These are phyloP conservation scores for Neurospora sp. DNA, from an alignment of 495 filamentous ascomycete genomes.

Conservation along the genomic window DNA sequence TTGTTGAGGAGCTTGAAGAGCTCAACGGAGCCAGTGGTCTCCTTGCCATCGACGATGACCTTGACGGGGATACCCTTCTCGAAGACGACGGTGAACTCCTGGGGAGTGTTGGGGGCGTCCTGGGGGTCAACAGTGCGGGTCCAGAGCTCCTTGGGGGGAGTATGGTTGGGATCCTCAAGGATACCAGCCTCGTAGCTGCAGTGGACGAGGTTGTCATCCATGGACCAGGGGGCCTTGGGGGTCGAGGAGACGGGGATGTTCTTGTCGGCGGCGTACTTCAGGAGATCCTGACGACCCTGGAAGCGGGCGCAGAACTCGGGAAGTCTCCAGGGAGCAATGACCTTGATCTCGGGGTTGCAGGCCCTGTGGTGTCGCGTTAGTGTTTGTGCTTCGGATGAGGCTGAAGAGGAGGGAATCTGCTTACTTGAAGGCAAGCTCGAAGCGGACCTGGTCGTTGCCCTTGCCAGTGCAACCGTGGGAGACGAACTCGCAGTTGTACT, in stretches of 20 bases:
- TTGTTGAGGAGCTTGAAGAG: slow-evolving; percentile 72
- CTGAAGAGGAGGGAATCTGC: not conserved
- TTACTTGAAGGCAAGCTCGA: slow-evolving; percentile 32
- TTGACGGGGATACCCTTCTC: slow-evolving; percentile 78
- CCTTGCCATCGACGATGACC: slow-evolving; percentile 47
- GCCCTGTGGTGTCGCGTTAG: slow-evolving; percentile 24
- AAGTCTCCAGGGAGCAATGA: slow-evolving; percentile 84
- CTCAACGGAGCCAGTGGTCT: slow-evolving; percentile 63
- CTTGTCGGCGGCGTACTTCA: slow-evolving; percentile 70
- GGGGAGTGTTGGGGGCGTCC: slow-evolving; percentile 65
- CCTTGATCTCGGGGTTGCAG: slow-evolving; percentile 64
- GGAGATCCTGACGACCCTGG: slow-evolving; percentile 75
- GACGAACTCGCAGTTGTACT: slow-evolving; percentile 56
- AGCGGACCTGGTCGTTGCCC: slow-evolving; percentile 63
- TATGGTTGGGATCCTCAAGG: slow-evolving; percentile 55
- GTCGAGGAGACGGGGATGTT: slow-evolving; percentile 81
- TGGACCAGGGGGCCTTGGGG: slow-evolving; percentile 71
- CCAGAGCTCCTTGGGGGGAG: slow-evolving; percentile 76
- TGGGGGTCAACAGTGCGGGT: slow-evolving; percentile 66
- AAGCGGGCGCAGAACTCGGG: slow-evolving; percentile 77
- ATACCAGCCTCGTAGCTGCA: slow-evolving; percentile 85
- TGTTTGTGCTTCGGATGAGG: slow-evolving; percentile 4
- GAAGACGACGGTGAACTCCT: slow-evolving; percentile 71
- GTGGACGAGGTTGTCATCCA: slow-evolving; percentile 87
- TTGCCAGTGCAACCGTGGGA: slow-evolving; percentile 81